These are phyloP conservation scores for Paraconiothyrium sp. DNA, from an alignment of 2,329 filamentous ascomycete genomes.

Conservation along the genomic window DNA sequence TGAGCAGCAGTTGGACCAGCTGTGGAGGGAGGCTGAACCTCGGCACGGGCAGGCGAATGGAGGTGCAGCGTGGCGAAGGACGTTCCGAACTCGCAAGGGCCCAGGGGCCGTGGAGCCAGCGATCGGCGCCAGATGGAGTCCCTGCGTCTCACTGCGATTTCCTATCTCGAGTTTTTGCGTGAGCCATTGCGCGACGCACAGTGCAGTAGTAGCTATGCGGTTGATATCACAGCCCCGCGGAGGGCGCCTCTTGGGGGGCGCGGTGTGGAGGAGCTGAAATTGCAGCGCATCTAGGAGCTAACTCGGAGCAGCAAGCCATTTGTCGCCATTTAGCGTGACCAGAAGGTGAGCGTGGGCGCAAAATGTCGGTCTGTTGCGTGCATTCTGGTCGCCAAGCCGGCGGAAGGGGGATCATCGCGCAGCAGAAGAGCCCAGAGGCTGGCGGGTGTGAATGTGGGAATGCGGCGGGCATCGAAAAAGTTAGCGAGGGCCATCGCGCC, in stretches of 20 bases:
- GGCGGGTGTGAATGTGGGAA: constrained; percentile 1
- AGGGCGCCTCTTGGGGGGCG: not conserved
- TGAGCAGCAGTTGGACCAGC: not conserved
- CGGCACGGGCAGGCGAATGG: constrained; percentile 7
- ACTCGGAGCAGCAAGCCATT: not conserved
- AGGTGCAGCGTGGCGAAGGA: constrained; percentile 3
- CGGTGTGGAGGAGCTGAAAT: not conserved
- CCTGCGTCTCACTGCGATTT: constrained; percentile 8
- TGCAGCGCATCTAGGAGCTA: not conserved
- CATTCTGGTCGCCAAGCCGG: constrained; percentile 4
- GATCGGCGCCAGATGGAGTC: constrained; percentile 10
- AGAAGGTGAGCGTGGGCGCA: constrained; percentile 11
- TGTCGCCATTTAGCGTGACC: not conserved
- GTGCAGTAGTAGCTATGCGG: not conserved
- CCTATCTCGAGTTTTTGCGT: constrained; percentile 3
- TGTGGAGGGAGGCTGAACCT: constrained; percentile 4
- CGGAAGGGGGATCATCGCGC: constrained; percentile 1
- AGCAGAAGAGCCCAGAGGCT: not conserved
- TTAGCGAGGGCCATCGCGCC: constrained; percentile 15
- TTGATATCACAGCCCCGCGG: not conserved
- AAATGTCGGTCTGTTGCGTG: constrained; percentile 14
- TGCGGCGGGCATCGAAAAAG: not conserved
- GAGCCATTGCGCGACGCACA: constrained; percentile 4
- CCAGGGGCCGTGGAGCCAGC: not conserved
- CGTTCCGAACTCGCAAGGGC: constrained; percentile 9